Conservation (phyloP, 495 filamentous ascomycete genomes). For the Lindgomyces ingoldianus region DNA sequence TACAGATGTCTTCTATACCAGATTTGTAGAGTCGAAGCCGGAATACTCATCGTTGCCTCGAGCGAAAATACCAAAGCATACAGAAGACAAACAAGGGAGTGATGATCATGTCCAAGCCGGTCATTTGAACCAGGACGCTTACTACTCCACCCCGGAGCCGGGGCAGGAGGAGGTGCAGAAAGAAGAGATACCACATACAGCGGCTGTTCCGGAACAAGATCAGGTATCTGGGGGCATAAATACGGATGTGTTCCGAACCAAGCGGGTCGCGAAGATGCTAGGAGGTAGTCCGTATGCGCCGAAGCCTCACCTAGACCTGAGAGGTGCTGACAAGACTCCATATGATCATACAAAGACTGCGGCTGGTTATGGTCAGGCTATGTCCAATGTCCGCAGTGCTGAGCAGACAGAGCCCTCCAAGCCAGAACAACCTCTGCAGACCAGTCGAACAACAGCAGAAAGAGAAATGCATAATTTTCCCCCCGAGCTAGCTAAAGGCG, state of each 20-base stretch:
- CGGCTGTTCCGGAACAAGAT: conserved; percentile 45
- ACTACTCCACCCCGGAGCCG: conserved; percentile 48
- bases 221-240: conserved; percentile 59
- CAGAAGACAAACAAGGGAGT: conserved; percentile 50
- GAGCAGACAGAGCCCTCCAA: conserved; percentile 29
- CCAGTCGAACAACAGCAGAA: conserved; percentile 8
- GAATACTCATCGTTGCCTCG: conserved; percentile 58
- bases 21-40: conserved; percentile 49
- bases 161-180: conserved; percentile 16
- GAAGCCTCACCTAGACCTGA: conserved; percentile 36
- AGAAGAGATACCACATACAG: conserved; percentile 31
- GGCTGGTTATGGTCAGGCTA: conserved; percentile 47
- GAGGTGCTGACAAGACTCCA: conserved; percentile 38
- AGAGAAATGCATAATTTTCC: conserved; percentile 43
- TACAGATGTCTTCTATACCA: conserved; percentile 62
- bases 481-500: conserved; percentile 44
- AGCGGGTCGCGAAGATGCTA: conserved; percentile 59
- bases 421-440: conserved; percentile 18
- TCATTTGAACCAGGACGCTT: conserved; percentile 60
- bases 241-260: conserved; percentile 62
- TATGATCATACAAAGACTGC: conserved; percentile 40
- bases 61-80: conserved; percentile 60
- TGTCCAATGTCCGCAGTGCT: conserved; percentile 46
- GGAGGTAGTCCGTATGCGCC: conserved; percentile 40
- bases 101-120: conserved; percentile 43